Evolutionary conservation across 805 yeast genomes (phyloP).

Genomic region (Myxozyma melibiosi): DNA sequence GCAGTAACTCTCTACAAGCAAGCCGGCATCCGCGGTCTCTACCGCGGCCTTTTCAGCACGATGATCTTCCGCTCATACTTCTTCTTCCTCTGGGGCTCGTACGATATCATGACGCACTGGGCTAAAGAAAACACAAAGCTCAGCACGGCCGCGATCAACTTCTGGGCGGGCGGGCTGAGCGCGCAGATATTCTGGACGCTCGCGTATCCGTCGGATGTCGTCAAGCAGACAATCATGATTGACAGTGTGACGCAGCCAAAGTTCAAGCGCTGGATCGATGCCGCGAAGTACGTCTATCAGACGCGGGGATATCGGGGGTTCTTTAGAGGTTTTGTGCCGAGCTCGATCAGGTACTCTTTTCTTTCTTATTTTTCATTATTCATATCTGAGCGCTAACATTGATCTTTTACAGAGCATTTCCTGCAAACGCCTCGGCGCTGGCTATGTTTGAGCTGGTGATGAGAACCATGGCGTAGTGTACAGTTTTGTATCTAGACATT

Average conservation of each 20-base stretch:
- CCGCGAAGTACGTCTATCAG: conserved; percentile 68
- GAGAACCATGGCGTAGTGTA: conserved; percentile 18
- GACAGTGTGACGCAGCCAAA: conserved; percentile 73
- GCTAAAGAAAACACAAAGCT: conserved; percentile 65
- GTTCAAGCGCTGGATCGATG: conserved; percentile 70
- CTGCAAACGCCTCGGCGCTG: conserved; percentile 91
- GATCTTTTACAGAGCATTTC: conserved; percentile 66
- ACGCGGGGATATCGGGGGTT: conserved; percentile 60
- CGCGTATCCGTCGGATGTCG: conserved; percentile 88
- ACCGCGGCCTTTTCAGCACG: conserved; percentile 81
- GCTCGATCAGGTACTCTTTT: conserved; percentile 47
- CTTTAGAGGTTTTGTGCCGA: conserved; percentile 78
- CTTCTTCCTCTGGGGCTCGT: conserved; percentile 92
- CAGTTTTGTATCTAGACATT: not conserved
- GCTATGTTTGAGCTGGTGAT: conserved; percentile 56
- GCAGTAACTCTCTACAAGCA: conserved; percentile 43
- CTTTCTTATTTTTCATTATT: not conserved
- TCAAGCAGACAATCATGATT: conserved; percentile 82
- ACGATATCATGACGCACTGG: conserved; percentile 73
- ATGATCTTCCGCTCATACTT: conserved; percentile 86
- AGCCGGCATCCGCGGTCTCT: conserved; percentile 71
- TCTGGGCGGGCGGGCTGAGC: conserved; percentile 89
- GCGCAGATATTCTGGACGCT: conserved; percentile 82
- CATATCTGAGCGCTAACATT: not conserved
- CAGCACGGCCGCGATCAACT: conserved; percentile 72